A percentile compares a stretch with the other conserved stretches of the same genome.
phyloP scores from a whole-genome alignment of 805 yeast species.

The Barnettozyma vustinii region DNA sequence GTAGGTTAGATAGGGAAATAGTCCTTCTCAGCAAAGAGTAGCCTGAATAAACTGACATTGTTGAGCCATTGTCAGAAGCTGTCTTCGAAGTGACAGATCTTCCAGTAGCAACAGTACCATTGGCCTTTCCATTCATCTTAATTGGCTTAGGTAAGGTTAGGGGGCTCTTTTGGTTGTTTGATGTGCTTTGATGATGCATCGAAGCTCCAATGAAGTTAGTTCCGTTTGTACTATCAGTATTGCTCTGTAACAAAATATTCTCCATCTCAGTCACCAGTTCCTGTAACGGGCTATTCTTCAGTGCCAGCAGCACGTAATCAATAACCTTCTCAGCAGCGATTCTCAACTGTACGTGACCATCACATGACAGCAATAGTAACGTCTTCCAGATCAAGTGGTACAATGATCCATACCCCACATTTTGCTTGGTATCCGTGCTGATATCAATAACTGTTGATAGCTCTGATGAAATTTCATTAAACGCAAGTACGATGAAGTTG shows the following conservation, averaged over 20 bases:
- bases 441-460: slow-evolving; percentile 34
- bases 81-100: slow-evolving; percentile 17
- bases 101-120: background rate
- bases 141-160: slow-evolving; percentile 33
- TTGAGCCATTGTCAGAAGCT: background rate
- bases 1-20: slow-evolving; percentile 25
- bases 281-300: slow-evolving; percentile 53
- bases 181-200: slow-evolving; percentile 19
- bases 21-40: slow-evolving; percentile 21
- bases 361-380: slow-evolving; percentile 71
- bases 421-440: slow-evolving; percentile 53
- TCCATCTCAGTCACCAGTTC: slow-evolving; percentile 64
- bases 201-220: slow-evolving; percentile 6
- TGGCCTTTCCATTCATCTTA: slow-evolving; percentile 27
- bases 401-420: slow-evolving; percentile 84
- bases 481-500: slow-evolving; percentile 83
- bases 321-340: slow-evolving; percentile 67
- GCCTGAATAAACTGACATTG: slow-evolving; percentile 8
- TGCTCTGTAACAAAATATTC: slow-evolving; percentile 49
- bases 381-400: slow-evolving; percentile 88
- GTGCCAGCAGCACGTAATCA: slow-evolving; percentile 60
- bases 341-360: slow-evolving; percentile 80
- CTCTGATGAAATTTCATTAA: slow-evolving; percentile 78
- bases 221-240: slow-evolving; percentile 7
- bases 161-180: slow-evolving; percentile 21